These are phyloP conservation scores for Apiosordaria backusii DNA, from an alignment of 495 filamentous ascomycete genomes.

Conservation along the genomic window DNA sequence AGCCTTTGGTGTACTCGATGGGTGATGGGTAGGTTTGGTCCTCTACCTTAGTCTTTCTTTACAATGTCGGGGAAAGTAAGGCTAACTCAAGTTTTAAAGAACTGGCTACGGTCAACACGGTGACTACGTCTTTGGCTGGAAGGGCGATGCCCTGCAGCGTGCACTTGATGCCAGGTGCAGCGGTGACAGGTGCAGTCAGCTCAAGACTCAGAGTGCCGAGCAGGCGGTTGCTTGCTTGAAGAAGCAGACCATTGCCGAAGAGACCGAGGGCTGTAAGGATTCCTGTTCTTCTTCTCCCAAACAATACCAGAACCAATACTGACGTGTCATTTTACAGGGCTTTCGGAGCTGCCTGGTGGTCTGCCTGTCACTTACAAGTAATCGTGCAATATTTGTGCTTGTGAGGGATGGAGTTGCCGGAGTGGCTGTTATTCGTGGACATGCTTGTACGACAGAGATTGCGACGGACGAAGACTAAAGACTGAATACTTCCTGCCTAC, in stretches of 20 bases:
- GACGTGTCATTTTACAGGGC: neutral
- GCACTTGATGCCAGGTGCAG: constrained; percentile 49
- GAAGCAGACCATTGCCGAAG: constrained; percentile 32
- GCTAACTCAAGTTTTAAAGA: constrained; percentile 8
- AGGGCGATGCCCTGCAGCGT: constrained; percentile 45
- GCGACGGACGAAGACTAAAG: neutral
- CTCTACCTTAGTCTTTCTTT: too few species aligned
- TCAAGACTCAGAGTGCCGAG: constrained; percentile 34
- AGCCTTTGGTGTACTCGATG: constrained; percentile 48
- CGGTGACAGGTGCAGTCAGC: constrained; percentile 37
- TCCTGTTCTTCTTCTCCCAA: neutral
- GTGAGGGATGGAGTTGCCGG: neutral
- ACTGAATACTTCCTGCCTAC: neutral
- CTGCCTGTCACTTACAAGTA: constrained; percentile 13
- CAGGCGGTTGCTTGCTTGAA: constrained; percentile 33
- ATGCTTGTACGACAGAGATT: neutral
- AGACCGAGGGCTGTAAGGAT: constrained; percentile 38
- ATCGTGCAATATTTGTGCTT: too few species aligned
- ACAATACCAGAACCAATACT: neutral
- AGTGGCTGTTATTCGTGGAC: neutral
- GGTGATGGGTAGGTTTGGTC: constrained; percentile 38
- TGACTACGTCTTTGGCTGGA: constrained; percentile 54
- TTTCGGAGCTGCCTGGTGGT: constrained; percentile 8
- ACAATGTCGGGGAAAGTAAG: neutral
- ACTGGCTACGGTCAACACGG: constrained; percentile 46